These are phyloP conservation scores for Globisporangium sylvaticum DNA, from an alignment of 352 stramenopile species.

Conservation along the genomic window DNA sequence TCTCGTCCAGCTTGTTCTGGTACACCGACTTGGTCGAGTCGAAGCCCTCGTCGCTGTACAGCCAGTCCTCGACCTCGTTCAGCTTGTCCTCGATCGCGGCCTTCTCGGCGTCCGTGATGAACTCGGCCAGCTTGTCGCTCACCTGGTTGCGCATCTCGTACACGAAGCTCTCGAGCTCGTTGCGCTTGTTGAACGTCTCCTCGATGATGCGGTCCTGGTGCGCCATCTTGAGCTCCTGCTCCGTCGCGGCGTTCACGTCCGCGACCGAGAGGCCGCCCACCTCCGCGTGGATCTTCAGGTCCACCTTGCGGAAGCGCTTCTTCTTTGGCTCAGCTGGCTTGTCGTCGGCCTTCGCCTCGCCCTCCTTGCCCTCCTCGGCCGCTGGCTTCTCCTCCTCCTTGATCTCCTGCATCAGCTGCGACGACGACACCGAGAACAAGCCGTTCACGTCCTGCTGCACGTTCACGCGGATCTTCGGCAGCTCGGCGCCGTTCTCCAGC, in stretches of 20 bases:
- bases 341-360: slow-evolving; percentile 67
- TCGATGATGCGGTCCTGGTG: slow-evolving; percentile 94
- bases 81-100: slow-evolving; percentile 85
- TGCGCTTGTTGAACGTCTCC: slow-evolving; percentile 98
- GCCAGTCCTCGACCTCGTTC: slow-evolving; percentile 94
- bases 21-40: slow-evolving; percentile 98
- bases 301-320: slow-evolving; percentile 94
- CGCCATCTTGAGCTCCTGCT: slow-evolving; percentile 94
- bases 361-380: slow-evolving; percentile 62
- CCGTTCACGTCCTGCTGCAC: slow-evolving; percentile 97
- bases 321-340: slow-evolving; percentile 86
- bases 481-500: slow-evolving; percentile 73
- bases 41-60: slow-evolving; percentile 99
- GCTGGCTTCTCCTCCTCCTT: slow-evolving; percentile 79
- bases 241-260: slow-evolving; percentile 65
- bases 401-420: slow-evolving; percentile 97
- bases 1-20: slow-evolving; percentile 91
- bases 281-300: slow-evolving; percentile 67
- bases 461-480: slow-evolving; percentile 94
- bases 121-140: slow-evolving; percentile 74
- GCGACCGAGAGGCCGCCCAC: slow-evolving; percentile 51
- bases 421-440: slow-evolving; percentile 92
- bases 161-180: slow-evolving; percentile 99
- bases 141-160: slow-evolving; percentile 99
- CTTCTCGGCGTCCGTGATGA: slow-evolving; percentile 90